A percentile compares a stretch with the other conserved stretches of the same genome.
These are phyloP conservation scores for Asterochloris sp. DNA, from an alignment of 139 green algal genomes.

Conservation along the genomic window DNA sequence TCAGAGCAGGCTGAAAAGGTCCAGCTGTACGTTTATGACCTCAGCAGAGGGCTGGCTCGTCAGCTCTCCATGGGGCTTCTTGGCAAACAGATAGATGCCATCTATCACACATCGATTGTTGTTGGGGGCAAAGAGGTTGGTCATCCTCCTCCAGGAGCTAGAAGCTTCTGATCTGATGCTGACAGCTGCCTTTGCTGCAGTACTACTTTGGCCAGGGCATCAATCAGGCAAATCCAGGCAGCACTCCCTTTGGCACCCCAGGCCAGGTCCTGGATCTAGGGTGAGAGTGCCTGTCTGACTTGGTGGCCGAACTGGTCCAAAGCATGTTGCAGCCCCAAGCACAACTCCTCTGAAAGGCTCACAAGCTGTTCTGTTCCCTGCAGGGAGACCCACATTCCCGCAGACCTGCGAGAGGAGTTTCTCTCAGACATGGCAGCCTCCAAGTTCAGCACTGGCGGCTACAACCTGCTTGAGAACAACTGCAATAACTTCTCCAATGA, in stretches of 20 bases:
- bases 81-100: conserved; percentile 60
- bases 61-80: conserved; percentile 58
- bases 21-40: conserved; percentile 78
- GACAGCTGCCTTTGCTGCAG: not conserved
- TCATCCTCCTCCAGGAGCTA: too few relatives aligned
- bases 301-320: too few relatives aligned
- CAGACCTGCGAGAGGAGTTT: conserved; percentile 35
- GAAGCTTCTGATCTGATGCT: too few relatives aligned
- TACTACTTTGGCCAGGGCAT: conserved; percentile 50
- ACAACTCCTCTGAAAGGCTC: not conserved
- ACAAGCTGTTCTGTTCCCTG: not conserved
- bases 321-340: not conserved
- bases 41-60: conserved; percentile 65
- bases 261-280: conserved; percentile 50
- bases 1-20: conserved; percentile 38
- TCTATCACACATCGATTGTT: conserved; percentile 68
- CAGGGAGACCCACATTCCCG: conserved; percentile 36
- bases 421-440: conserved; percentile 25
- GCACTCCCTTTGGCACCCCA: conserved; percentile 56
- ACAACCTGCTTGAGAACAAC: conserved; percentile 71
- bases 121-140: conserved; percentile 27
- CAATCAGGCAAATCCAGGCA: conserved; percentile 36
- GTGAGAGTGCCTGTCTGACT: conserved; percentile 15
- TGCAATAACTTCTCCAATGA: conserved; percentile 80
- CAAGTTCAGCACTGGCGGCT: conserved; percentile 36